phyloP scores from a whole-genome alignment of 2,329 filamentous ascomycete species.

The Tolypocladium capitatum region DNA sequence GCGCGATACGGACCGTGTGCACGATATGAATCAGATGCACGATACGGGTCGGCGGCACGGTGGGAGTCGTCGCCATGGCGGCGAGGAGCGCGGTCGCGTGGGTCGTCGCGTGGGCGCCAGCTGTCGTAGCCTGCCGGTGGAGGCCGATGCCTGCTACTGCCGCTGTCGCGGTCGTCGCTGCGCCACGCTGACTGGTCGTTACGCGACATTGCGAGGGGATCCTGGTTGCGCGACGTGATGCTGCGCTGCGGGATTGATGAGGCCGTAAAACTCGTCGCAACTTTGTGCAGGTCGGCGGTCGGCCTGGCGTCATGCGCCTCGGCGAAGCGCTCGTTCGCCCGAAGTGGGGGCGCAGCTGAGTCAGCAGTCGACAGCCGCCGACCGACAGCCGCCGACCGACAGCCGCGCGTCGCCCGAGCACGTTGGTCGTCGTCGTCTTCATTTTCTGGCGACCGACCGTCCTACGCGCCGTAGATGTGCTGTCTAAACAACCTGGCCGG shows the following conservation, averaged over 20 bases:
- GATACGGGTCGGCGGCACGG: neutral
- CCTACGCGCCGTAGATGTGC: too few species aligned
- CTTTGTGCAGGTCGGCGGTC: neutral
- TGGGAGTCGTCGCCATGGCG: constrained; percentile 11
- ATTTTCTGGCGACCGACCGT: too few species aligned
- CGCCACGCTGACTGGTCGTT: constrained; percentile 1
- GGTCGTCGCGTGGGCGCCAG: constrained; percentile 15
- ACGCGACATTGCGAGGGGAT: constrained; percentile 1
- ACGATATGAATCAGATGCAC: neutral
- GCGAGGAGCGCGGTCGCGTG: constrained; percentile 9
- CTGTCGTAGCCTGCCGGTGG: constrained; percentile 9
- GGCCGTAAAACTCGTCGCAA: neutral
- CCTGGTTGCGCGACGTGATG: neutral
- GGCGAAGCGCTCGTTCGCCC: neutral
- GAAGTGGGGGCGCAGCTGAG: neutral
- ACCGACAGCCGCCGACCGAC: too few species aligned
- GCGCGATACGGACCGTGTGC: constrained; percentile 8
- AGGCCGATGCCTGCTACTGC: constrained; percentile 3
- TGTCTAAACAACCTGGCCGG: constrained; percentile 13
- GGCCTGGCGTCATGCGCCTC: neutral
- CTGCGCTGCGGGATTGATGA: neutral
- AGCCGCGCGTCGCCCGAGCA: too few species aligned
- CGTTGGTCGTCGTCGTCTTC: too few species aligned
- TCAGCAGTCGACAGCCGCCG: neutral
- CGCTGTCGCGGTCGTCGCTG: neutral